A percentile compares a stretch with the other conserved stretches of the same genome.
phyloP scores from a whole-genome alignment of 306 rosid genomes.

The Casuarina cunninghamiana region DNA sequence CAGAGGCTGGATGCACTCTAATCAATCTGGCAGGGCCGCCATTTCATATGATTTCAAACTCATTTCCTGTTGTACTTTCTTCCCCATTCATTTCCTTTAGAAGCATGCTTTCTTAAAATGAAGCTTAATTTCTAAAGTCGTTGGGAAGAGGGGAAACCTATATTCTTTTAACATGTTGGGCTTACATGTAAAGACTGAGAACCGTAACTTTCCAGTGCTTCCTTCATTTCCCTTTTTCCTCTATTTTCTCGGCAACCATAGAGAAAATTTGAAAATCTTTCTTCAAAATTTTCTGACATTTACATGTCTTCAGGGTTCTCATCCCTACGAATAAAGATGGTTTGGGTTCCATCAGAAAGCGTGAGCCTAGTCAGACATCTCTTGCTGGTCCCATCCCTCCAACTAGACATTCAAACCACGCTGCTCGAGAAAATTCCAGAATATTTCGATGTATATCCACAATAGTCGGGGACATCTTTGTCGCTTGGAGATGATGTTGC shows the following conservation, averaged over 20 bases:
- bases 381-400: slow-evolving; percentile 34
- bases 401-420: slow-evolving; percentile 31
- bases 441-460: slow-evolving; percentile 23
- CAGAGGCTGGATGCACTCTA: slow-evolving; percentile 45
- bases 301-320: slow-evolving; percentile 27
- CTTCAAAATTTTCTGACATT: background rate
- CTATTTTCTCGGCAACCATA: background rate
- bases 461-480: slow-evolving; percentile 15
- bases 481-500: slow-evolving; percentile 39
- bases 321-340: slow-evolving; percentile 14
- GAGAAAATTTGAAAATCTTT: background rate
- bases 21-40: slow-evolving; percentile 42
- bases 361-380: slow-evolving; percentile 38
- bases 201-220: background rate
- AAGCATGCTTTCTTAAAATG: background rate
- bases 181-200: background rate
- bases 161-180: background rate
- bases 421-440: slow-evolving; percentile 48
- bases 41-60: background rate
- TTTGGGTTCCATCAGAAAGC: slow-evolving; percentile 26
- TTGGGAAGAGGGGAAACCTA: background rate
- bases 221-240: background rate
- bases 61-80: background rate
- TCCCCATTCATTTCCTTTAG: background rate
- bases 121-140: too few species aligned